Base-by-base conservation (phyloP, 371 early-diverging fungal genomes). In the Parasitella parasitica region DNA sequence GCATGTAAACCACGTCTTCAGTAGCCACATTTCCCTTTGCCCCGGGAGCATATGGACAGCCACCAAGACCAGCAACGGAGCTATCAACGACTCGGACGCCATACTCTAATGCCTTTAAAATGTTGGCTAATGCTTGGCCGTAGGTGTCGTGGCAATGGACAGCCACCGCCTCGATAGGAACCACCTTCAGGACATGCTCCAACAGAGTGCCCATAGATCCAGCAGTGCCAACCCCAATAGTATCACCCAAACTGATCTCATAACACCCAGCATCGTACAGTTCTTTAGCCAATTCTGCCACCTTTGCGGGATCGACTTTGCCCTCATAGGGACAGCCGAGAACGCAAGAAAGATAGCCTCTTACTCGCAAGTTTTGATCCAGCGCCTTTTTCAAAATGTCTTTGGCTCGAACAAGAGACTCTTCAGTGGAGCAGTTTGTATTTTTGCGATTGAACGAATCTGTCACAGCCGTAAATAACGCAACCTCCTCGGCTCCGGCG, bases 141-240 rank as follows among this genome's bases (percentile, higher is more conserved):
- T 97, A 98, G 8, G 98, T 98, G 74, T 98, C 97, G 64, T 98
- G 98, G 67, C 94, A 96, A 64, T 98, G 98, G 6, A 96, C 92
- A 9, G 97, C 97, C 35, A 97, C 73, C 22, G 87, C 82, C 28
- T 90, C 82, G 1, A 87, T 70, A 4, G 96, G 93, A 1, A 97
- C 87, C 1, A 78, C 84, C 57, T 83, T 75, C 4, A 85, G 67
- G 2, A 96, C 94, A 2, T 78, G 85, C 20, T 91, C 83, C 39
- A 98, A 67, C 85, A 97, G 78, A 1, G 69, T 80, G 4, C 63
- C 75, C 82, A 94, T 89, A 15, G 87, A 89, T 2, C 88, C 90
- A 12, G 94, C 91, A 1, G 92, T 91, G 11, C 94, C 97, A 18
- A 95, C 92, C 46, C 98, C 98, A 69, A 97, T 97, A 0, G 98